Evolutionary conservation across 768 basidiomycete species (phyloP), one percentile per base, ranked within the genome.

Genomic region (Mycena epipterygia): DNA sequence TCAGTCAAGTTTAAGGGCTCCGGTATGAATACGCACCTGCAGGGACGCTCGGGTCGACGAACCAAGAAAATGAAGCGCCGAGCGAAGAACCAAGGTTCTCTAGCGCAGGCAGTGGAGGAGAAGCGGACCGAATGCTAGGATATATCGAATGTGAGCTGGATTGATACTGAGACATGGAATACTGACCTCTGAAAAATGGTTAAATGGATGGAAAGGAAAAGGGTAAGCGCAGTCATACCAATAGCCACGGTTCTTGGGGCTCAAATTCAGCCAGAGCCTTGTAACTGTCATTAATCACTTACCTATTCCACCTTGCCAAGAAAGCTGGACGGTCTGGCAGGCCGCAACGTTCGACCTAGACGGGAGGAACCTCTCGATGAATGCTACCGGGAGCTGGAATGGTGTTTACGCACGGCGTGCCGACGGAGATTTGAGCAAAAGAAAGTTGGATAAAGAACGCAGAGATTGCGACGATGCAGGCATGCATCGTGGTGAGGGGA

Each of bases 221-320:
- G 23, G 21, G 16, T 23, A 35, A 46, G n/a, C 16, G 33, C 23
- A 19, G 41, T 32, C 56, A 30, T 64, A 69, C 68, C 61, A 69
- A 33, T 25, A 32, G 2, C 62, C 62, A 69, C 23, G 68, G 68
- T 25, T 2, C 68, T 69, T 7, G 9, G 33, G 5, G 23, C 0
- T 5, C 17, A 29, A 32, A n/a, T 44, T 69, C 33, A 64, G 55
- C 30, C 16, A 41, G 37, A 27, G 8, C 29, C 9, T 58, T 46
- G 17, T 13, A 25, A 44, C 21, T 4, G 21, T 23, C 0, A 64
- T 4, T 17, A 7, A 21, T 9, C n/a, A n/a, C 41, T 27, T 32
- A 69, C 68, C 68, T 52, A 35, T 57, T 58, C 68, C 68, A 27
- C 68, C 68, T 52, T 63, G 35, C 68, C 68, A 69, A 27, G 46